Evolutionary conservation across 1,284 basidiomycete species (phyloP).

Genomic region (Sanghuangporus weigelae): DNA sequence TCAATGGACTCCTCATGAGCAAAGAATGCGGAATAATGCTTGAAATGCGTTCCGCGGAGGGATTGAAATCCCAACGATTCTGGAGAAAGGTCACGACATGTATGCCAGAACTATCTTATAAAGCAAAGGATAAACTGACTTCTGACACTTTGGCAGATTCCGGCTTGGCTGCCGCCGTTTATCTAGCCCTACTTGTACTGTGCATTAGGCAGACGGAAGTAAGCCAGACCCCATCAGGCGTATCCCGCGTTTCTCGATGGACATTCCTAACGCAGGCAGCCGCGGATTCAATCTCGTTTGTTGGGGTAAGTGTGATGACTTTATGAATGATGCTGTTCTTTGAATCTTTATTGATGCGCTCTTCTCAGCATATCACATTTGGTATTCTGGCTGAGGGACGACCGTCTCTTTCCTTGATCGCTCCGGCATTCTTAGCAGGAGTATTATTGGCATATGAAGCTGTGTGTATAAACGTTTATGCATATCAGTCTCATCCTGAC

Average conservation of each 20-base stretch:
- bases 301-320: constrained; percentile 41
- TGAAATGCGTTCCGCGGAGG: constrained; percentile 59
- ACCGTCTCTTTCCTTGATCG: constrained; percentile 71
- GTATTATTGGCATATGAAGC: constrained; percentile 69
- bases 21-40: constrained; percentile 74
- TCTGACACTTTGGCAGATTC: constrained; percentile 50
- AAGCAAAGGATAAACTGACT: not conserved
- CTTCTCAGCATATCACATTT: constrained; percentile 64
- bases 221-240: constrained; percentile 73
- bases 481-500: not conserved
- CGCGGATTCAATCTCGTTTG: constrained; percentile 78
- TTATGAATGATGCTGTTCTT: not conserved
- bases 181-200: constrained; percentile 61
- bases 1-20: constrained; percentile 68
- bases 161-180: constrained; percentile 59
- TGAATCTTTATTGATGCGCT: not conserved
- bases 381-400: constrained; percentile 77
- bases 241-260: constrained; percentile 77
- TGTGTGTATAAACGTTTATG: constrained; percentile 36
- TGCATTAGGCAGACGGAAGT: constrained; percentile 69
- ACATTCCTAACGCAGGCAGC: constrained; percentile 73
- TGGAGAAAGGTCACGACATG: constrained; percentile 81
- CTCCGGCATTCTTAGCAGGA: constrained; percentile 76
- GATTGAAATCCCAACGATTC: constrained; percentile 67
- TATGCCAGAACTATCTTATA: constrained; percentile 32